Evolutionary conservation across 1,284 basidiomycete genomes (phyloP).

Genomic region (Mycosarcoma mackinlayi): DNA sequence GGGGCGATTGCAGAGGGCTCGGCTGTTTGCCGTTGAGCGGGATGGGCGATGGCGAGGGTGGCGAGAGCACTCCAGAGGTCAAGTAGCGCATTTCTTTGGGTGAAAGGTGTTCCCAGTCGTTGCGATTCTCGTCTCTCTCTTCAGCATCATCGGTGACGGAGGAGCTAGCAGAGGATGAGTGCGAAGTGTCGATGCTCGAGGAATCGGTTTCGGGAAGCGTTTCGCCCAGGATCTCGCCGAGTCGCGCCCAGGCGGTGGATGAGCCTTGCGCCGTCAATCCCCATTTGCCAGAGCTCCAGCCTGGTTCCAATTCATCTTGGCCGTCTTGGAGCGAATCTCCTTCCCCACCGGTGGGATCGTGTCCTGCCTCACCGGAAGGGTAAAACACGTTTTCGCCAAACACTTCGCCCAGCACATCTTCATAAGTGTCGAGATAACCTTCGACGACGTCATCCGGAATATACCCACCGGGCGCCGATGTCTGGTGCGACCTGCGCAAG

Average conservation of each 20-base stretch:
- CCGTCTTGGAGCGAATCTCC: neutral
- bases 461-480: slow-evolving; percentile 68
- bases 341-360: slow-evolving; percentile 10
- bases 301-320: slow-evolving; percentile 14
- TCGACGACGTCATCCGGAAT: slow-evolving; percentile 72
- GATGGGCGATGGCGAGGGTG: slow-evolving; percentile 40
- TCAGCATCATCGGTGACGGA: slow-evolving; percentile 18
- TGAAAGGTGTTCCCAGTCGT: slow-evolving; percentile 64
- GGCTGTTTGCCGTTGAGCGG: slow-evolving; percentile 29
- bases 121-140: slow-evolving; percentile 52
- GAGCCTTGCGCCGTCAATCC: slow-evolving; percentile 55
- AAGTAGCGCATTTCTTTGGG: slow-evolving; percentile 65
- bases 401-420: slow-evolving; percentile 72
- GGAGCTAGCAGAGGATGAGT: neutral
- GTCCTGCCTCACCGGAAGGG: slow-evolving; percentile 11
- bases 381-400: slow-evolving; percentile 65
- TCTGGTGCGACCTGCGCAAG: slow-evolving; percentile 62
- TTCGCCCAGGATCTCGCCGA: slow-evolving; percentile 62
- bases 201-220: slow-evolving; percentile 21
- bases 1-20: slow-evolving; percentile 33
- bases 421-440: slow-evolving; percentile 72
- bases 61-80: slow-evolving; percentile 35
- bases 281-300: slow-evolving; percentile 60
- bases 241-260: slow-evolving; percentile 59
- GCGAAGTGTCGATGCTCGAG: slow-evolving; percentile 16